Conservation (phyloP, 768 basidiomycete genomes). For the Tulasnella sp. region DNA sequence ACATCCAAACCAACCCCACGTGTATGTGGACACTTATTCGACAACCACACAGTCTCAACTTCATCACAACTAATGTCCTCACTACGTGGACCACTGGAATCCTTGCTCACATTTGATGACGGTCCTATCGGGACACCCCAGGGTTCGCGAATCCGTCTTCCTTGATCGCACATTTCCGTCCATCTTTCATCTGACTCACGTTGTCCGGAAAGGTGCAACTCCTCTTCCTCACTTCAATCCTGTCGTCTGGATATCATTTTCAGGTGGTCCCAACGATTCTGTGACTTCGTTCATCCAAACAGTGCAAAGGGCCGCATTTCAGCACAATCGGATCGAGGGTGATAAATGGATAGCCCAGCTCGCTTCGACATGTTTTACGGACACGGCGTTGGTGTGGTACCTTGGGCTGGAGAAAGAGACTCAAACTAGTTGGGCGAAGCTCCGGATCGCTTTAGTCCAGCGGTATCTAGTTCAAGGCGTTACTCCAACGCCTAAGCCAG, state of each 20-base stretch:
- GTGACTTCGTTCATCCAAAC: neutral
- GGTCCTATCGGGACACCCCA: neutral
- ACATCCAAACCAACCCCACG: too few species aligned
- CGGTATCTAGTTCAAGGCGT: neutral
- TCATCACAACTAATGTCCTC: neutral
- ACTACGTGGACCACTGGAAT: neutral
- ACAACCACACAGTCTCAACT: neutral
- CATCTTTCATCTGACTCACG: neutral
- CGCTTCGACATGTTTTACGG: neutral
- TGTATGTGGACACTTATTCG: too few species aligned
- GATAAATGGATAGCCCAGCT: neutral
- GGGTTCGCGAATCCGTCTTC: too few species aligned
- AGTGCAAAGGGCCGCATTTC: neutral
- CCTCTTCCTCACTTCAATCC: neutral
- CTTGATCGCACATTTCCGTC: neutral
- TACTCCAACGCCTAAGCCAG: neutral
- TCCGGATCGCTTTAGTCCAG: neutral
- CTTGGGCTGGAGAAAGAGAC: neutral
- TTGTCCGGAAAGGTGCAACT: neutral
- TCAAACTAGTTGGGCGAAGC: neutral
- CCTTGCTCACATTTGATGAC: neutral
- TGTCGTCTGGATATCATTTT: neutral
- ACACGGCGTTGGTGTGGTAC: neutral
- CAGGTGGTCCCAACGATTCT: neutral
- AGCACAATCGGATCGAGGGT: neutral